Conservation (phyloP, 495 filamentous ascomycete species). For the Aspergillus indologenus region DNA sequence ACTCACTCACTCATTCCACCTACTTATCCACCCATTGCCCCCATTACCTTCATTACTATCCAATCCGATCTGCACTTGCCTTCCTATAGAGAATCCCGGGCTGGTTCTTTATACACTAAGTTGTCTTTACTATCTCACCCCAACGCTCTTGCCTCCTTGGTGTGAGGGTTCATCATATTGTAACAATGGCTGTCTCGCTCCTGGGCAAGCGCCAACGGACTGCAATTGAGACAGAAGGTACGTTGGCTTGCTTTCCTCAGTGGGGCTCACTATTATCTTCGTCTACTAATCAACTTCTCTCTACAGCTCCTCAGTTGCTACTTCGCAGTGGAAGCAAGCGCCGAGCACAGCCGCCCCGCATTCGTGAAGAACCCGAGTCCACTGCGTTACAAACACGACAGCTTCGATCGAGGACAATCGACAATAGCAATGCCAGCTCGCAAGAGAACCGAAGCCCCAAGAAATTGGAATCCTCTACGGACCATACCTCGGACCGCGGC, state of each 20-base stretch:
- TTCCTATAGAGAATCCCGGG: background rate
- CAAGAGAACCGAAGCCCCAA: conserved; percentile 13
- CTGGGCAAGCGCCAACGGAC: conserved; percentile 72
- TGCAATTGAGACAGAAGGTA: conserved; percentile 54
- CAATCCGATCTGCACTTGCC: conserved; percentile 1
- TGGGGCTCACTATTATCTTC: background rate
- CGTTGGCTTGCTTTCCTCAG: background rate
- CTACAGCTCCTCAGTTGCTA: conserved; percentile 34
- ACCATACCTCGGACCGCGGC: conserved; percentile 26
- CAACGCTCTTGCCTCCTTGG: conserved; percentile 17
- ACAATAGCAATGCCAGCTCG: conserved; percentile 23
- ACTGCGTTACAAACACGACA: conserved; percentile 26
- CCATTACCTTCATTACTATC: no score
- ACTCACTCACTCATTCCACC: background rate
- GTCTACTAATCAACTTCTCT: conserved; percentile 20
- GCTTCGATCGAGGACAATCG: conserved; percentile 36
- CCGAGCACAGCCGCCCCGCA: conserved; percentile 47
- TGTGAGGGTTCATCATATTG: conserved; percentile 6
- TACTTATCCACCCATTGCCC: background rate
- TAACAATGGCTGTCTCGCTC: conserved; percentile 58
- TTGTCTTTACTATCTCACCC: conserved; percentile 9
- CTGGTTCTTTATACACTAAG: background rate
- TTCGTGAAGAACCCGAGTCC: conserved; percentile 23
- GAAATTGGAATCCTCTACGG: conserved; percentile 19
- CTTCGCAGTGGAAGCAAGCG: conserved; percentile 60